Base-by-base conservation (phyloP, 1,139 yeast species). In the Saccharomyces hybrid region DNA sequence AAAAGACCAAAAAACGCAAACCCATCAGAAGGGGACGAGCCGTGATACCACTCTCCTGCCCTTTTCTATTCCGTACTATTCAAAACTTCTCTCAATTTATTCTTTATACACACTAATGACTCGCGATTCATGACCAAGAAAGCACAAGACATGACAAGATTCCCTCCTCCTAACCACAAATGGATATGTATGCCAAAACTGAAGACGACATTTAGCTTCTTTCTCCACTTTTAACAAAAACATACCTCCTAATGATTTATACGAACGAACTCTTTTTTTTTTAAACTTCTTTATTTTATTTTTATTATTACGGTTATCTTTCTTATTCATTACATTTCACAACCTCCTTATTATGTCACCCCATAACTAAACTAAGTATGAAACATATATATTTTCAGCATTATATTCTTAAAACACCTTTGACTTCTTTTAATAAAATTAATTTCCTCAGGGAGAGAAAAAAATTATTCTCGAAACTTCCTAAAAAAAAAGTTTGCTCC, bases 401-500 rank as follows among this genome's bases (percentile, higher is more conserved):
- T 38, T 38, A 38, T 38, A 38, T 38, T 38, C 44, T 38, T 38
- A 38, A 20, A 20, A 20, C 23, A 20, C 23, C 23, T 20, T 20
- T 20, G 23, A 20, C 23, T 20, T 20, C 23, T 20, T 20, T 20
- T 20, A 20, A 20, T 20, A 20, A 20, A 20, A 20, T 20, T 20
- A 20, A 20, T 20, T 20, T 20, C 3, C 23, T 20, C 23, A 20
- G 23, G 23, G 23, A 20, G 23, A 20, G 23, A 20, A 20, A 20
- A 20, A 20, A 20, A 20, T 20, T 20, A 20, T 20, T 20, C 23
- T 20, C 23, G 23, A 20, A 20, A 20, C 23, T 20, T 20, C 23
- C 23, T 20, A 20, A 20, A 20, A 20, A 16, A 16, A 4, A 11
- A 38, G n/a, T 20, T 38, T 34, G 81, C 80, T 77, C 79, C 78